phyloP scores from a whole-genome alignment of 495 filamentous ascomycete species.

The Podospora fimiseda region DNA sequence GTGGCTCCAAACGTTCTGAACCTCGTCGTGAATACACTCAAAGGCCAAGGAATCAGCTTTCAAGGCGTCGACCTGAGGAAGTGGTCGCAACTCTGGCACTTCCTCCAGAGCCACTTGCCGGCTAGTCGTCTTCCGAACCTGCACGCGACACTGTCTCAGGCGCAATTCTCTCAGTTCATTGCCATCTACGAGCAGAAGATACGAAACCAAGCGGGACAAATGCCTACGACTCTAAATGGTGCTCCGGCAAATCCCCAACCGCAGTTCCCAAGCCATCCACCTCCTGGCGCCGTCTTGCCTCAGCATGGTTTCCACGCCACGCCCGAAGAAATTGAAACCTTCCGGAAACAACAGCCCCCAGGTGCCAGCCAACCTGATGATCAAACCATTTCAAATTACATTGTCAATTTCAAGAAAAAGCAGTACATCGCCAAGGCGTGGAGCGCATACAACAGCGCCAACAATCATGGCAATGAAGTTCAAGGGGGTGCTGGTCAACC shows the following conservation, averaged over 20 bases:
- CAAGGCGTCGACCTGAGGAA: constrained; percentile 55
- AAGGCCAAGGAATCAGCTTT: constrained; percentile 14
- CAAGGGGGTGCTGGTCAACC: background rate
- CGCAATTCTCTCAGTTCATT: no score
- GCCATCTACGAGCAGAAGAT: constrained; percentile 10
- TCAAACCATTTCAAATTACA: background rate
- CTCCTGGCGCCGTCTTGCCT: background rate
- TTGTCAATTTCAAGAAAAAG: background rate
- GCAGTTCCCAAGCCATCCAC: background rate
- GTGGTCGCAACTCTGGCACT: constrained; percentile 68
- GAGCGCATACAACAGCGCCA: background rate
- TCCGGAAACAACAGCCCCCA: background rate
- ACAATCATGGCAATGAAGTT: background rate
- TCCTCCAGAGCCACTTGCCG: constrained; percentile 48
- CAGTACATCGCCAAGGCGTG: background rate
- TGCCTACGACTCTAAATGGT: background rate
- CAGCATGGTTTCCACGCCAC: background rate
- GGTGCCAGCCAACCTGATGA: background rate
- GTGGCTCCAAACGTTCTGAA: constrained; percentile 23
- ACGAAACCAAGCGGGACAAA: constrained; percentile 6
- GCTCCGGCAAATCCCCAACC: background rate
- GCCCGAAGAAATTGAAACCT: background rate
- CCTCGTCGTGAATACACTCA: constrained; percentile 8
- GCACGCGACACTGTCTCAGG: no score
- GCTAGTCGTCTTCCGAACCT: no score